Base-by-base conservation (phyloP, 371 early-diverging fungal species). In the Mucor plumbeus region DNA sequence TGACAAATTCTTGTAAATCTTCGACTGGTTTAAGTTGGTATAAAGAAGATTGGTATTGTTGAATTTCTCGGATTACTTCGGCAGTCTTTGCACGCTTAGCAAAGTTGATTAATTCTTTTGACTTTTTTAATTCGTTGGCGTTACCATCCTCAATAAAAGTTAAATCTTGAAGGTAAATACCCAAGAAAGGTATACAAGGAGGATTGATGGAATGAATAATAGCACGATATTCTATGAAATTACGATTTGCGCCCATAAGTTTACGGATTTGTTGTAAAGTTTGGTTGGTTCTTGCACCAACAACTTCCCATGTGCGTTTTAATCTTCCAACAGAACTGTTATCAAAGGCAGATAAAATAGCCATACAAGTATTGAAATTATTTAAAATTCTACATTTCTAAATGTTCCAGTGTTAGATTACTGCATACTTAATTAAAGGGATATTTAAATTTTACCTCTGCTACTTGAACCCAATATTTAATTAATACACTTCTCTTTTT, bases 71-170 rank as follows among this genome's bases (percentile, higher is more conserved):
- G 73, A 98, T 90, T 34, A 95, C 90, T 64, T 93, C 92, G 0
- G 94, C 94, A 0, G 92, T 91, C 72, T 92, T 93, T 69, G 87
- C 84, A 44, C 92, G 87, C 76, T 97, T 97, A 64, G 86, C 88
- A 79, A 97, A 97, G 77, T 98, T 98, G 83, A 98, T 93, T 57
- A 93, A 76, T 38, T 83, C 79, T 7, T 78, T 79, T 56, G 77
- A 75, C 71, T 85, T 78, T 68, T 80, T 78, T 38, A 94, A 71
- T 61, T 81, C 85, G 71, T 95, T 91, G n/a, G 91, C 83, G 81
- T 95, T 96, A 26, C 97, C 97, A 55, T 94, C 95, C 69, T 95
- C 94, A 54, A 97, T 91, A 78, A 97, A 96, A 50, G 95, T 95
- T 68, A 97, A 74, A 69, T 96, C 97, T 63, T 92, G 94, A 40